These are phyloP conservation scores for Penicillium steckii DNA, from an alignment of 495 filamentous ascomycete genomes.

Conservation along the genomic window DNA sequence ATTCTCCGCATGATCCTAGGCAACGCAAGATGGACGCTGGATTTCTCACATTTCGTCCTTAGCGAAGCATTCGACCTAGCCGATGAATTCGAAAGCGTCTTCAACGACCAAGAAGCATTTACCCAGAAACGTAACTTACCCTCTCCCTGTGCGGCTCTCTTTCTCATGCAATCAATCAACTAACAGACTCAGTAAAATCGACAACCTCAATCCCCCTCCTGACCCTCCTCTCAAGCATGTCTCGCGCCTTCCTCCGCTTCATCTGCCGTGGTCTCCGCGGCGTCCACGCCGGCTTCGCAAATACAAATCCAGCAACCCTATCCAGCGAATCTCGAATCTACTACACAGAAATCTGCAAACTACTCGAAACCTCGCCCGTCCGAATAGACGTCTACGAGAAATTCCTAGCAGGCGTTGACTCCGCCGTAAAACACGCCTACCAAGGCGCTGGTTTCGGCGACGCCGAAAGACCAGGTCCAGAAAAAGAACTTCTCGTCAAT, in stretches of 20 bases:
- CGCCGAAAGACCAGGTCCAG: conserved; percentile 43
- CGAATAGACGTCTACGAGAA: conserved; percentile 49
- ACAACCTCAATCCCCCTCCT: conserved; percentile 61
- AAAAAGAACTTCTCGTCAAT: conserved; percentile 49
- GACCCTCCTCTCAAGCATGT: conserved; percentile 69
- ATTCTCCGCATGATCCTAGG: conserved; percentile 42
- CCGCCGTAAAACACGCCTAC: conserved; percentile 46
- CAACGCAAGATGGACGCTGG: conserved; percentile 61
- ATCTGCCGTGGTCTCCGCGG: conserved; percentile 62
- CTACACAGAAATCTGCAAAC: conserved; percentile 42
- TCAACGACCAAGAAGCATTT: conserved; percentile 41
- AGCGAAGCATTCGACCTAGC: conserved; percentile 65
- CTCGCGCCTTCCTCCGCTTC: conserved; percentile 67
- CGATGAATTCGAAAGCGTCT: conserved; percentile 49
- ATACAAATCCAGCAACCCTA: conserved; percentile 25
- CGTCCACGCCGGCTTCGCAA: conserved; percentile 36
- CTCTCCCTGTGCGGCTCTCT: neutral
- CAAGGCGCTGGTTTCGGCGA: conserved; percentile 46
- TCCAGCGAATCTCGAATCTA: conserved; percentile 37
- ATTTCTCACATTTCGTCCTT: conserved; percentile 66
- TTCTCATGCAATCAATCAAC: conserved; percentile 9
- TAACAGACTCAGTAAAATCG: conserved; percentile 40
- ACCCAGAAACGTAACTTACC: conserved; percentile 40
- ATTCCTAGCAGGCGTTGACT: conserved; percentile 47
- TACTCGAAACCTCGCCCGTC: conserved; percentile 42